Evolutionary conservation across 306 rosid species (phyloP).

Genomic region (Dalbergia cochinchinensis): DNA sequence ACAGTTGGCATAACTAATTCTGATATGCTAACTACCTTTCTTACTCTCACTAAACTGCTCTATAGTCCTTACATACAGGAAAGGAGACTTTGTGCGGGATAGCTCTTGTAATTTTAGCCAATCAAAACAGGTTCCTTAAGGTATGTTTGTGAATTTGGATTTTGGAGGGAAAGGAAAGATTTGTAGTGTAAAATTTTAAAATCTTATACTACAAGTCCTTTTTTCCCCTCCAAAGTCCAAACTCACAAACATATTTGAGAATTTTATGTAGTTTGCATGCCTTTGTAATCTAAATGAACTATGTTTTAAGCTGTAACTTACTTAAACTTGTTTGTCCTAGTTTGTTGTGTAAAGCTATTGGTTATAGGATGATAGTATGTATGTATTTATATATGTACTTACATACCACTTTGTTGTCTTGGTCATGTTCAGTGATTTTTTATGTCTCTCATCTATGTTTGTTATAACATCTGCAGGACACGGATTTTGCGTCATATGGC

Average conservation of each 20-base stretch:
- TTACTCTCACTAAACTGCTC: no score
- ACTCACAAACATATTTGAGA: no score
- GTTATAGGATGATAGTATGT: not conserved
- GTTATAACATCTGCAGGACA: constrained; percentile 61
- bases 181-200: no score
- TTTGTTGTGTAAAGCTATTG: constrained; percentile 20
- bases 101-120: constrained; percentile 11
- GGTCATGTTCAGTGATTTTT: not conserved
- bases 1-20: no score
- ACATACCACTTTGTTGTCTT: not conserved
- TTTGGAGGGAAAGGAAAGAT: no score
- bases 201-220: no score
- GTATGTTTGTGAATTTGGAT: no score
- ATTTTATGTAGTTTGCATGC: not conserved
- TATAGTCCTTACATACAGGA: not conserved
- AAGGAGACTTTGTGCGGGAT: not conserved
- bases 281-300: not conserved
- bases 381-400: not conserved
- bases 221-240: no score
- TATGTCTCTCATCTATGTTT: not conserved
- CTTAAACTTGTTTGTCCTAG: constrained; percentile 6
- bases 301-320: not conserved
- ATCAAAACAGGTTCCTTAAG: not conserved
- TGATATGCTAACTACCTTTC: no score
- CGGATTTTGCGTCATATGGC: constrained; percentile 92